Conservation (phyloP, 495 filamentous ascomycete species). For the Chaetomium tenue region DNA sequence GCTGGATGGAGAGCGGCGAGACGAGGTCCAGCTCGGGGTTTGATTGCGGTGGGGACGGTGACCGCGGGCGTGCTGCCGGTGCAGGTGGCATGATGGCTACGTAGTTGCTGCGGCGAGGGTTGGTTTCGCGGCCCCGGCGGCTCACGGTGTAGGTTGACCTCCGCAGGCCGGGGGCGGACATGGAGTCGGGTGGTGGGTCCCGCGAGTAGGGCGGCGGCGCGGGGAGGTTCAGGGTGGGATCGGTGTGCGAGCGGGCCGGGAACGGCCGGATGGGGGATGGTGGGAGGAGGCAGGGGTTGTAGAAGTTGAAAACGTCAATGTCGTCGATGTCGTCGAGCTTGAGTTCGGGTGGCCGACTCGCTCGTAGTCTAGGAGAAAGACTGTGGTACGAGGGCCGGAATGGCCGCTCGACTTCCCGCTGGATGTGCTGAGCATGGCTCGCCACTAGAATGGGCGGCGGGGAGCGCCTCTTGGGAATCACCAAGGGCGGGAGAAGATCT, state of each 20-base stretch:
- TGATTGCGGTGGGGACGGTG: not conserved
- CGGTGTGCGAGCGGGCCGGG: not conserved
- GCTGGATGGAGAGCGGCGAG: not conserved
- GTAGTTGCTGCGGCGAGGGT: not conserved
- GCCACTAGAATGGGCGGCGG: not conserved
- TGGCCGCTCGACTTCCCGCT: not conserved
- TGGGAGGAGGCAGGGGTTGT: constrained; percentile 27
- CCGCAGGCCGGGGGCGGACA: not conserved
- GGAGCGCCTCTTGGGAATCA: not conserved
- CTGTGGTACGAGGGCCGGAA: constrained; percentile 3
- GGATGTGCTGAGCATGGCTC: not conserved
- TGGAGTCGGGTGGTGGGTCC: constrained; percentile 1
- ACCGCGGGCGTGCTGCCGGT: not conserved
- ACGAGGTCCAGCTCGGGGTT: not conserved
- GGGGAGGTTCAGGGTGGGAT: not conserved
- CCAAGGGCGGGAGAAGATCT: constrained; percentile 3
- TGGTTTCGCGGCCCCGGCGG: not conserved
- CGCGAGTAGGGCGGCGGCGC: not conserved
- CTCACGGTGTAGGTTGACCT: not conserved
- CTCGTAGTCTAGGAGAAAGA: not conserved
- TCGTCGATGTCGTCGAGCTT: constrained; percentile 6
- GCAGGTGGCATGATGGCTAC: not conserved
- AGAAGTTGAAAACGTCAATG: constrained; percentile 24
- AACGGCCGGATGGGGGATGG: constrained; percentile 2
- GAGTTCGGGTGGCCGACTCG: not conserved